Conservation (phyloP, 139 green algal genomes). For the Coelastrella sp. region DNA sequence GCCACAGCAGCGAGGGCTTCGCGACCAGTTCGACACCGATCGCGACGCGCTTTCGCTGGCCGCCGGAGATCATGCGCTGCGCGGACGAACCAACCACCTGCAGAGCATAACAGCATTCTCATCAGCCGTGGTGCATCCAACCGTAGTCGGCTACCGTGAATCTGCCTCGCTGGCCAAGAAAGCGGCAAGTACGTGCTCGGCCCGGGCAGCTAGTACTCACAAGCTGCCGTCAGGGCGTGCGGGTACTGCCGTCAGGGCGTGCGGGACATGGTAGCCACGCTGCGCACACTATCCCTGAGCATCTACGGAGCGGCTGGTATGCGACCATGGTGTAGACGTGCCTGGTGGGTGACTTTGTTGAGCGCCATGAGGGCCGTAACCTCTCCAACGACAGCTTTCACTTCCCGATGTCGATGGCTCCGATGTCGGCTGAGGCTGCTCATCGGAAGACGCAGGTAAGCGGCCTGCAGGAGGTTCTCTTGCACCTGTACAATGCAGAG, state of each 20-base stretch:
- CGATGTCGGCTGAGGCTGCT: not conserved
- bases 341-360: not conserved
- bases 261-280: not conserved
- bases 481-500: not conserved
- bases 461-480: conserved; percentile 26
- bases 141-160: no score
- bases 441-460: conserved; percentile 10
- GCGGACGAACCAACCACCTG: conserved; percentile 23
- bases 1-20: conserved; percentile 73
- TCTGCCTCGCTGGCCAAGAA: no score
- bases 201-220: no score
- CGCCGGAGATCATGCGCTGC: not conserved
- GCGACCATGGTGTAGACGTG: not conserved
- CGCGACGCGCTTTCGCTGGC: conserved; percentile 70
- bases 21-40: conserved; percentile 87
- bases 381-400: not conserved
- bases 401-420: not conserved
- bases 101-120: not conserved
- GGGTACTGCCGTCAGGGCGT: not conserved
- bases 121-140: no score
- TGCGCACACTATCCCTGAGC: no score
- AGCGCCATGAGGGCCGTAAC: conserved; percentile 32
- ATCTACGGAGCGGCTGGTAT: not conserved
- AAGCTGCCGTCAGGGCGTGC: not conserved
- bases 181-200: no score